Conservation (phyloP, 345 rosid genomes). For the Eucalyptus victrix region DNA sequence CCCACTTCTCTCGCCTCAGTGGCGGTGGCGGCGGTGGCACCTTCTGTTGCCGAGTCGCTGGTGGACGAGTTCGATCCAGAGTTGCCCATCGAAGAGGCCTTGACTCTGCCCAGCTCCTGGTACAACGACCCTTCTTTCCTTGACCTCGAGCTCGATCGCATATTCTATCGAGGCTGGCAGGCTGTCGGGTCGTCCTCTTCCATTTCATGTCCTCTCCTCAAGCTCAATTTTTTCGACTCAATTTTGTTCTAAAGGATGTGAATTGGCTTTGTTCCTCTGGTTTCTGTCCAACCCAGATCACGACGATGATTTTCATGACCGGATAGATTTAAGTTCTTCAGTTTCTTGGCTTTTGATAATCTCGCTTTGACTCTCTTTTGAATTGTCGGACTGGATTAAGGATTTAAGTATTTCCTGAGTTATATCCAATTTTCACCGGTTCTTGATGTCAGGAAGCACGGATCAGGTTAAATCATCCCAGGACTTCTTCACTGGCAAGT, state of each 20-base stretch:
- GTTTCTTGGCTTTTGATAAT: neutral
- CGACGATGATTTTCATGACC: neutral
- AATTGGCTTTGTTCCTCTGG: neutral
- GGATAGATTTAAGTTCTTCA: neutral
- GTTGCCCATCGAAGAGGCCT: conserved; percentile 49
- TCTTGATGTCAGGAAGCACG: conserved; percentile 33
- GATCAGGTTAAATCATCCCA: conserved; percentile 59
- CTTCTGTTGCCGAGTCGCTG: neutral
- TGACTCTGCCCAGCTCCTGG: conserved; percentile 77
- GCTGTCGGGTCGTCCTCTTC: conserved; percentile 40
- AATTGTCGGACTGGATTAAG: too few species aligned
- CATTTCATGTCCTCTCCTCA: neutral
- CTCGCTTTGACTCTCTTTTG: too few species aligned
- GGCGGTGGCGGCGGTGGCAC: fast-evolving
- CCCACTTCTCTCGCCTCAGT: neutral
- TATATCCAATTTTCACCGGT: neutral
- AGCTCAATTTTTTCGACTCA: neutral
- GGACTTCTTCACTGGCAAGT: conserved; percentile 78
- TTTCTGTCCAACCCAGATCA: neutral
- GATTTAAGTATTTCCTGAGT: neutral
- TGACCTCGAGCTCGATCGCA: conserved; percentile 28
- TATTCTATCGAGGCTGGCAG: conserved; percentile 81
- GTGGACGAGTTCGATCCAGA: conserved; percentile 45
- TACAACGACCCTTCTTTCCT: conserved; percentile 46
- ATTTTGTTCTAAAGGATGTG: neutral